These are phyloP conservation scores for Pestalotiopsis sp. DNA, from an alignment of 2,329 filamentous ascomycete genomes.

Conservation along the genomic window DNA sequence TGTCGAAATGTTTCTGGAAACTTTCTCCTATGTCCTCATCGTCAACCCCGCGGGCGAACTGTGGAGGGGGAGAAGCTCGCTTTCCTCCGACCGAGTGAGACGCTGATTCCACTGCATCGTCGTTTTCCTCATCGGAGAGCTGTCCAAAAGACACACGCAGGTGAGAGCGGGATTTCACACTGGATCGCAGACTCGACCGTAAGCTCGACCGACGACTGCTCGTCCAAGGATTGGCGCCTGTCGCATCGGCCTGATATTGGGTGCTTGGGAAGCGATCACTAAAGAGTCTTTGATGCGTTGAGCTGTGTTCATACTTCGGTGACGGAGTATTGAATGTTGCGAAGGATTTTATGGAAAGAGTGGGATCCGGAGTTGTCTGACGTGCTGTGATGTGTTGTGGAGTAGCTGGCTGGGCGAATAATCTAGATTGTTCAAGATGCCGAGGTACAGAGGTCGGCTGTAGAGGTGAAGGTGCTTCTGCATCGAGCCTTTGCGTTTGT, in stretches of 20 bases:
- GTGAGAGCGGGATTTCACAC: slow-evolving; percentile 10
- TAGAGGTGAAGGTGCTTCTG: neutral
- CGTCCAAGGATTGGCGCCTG: slow-evolving; percentile 15
- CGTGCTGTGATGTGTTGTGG: slow-evolving; percentile 9
- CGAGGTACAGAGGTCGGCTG: neutral
- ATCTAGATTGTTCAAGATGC: neutral
- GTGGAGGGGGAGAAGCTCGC: slow-evolving; percentile 45
- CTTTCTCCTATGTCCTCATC: slow-evolving; percentile 33
- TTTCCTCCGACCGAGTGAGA: slow-evolving; percentile 15
- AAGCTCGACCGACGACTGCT: slow-evolving; percentile 13
- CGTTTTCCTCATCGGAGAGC: slow-evolving; percentile 27
- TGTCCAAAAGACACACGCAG: slow-evolving; percentile 36
- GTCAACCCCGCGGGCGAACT: slow-evolving; percentile 30
- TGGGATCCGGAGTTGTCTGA: slow-evolving; percentile 44
- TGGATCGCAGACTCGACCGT: neutral
- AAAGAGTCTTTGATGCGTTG: slow-evolving; percentile 11
- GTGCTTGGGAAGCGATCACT: slow-evolving; percentile 18
- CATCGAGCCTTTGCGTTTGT: neutral
- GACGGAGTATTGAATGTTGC: slow-evolving; percentile 53
- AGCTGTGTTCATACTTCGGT: slow-evolving; percentile 33
- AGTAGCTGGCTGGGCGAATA: neutral
- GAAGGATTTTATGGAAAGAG: slow-evolving; percentile 52
- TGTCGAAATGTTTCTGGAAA: slow-evolving; percentile 47
- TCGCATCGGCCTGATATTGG: slow-evolving; percentile 18
- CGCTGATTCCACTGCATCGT: slow-evolving; percentile 18